Conservation (phyloP, 371 early-diverging fungal species). For the Mortierella sp. region DNA sequence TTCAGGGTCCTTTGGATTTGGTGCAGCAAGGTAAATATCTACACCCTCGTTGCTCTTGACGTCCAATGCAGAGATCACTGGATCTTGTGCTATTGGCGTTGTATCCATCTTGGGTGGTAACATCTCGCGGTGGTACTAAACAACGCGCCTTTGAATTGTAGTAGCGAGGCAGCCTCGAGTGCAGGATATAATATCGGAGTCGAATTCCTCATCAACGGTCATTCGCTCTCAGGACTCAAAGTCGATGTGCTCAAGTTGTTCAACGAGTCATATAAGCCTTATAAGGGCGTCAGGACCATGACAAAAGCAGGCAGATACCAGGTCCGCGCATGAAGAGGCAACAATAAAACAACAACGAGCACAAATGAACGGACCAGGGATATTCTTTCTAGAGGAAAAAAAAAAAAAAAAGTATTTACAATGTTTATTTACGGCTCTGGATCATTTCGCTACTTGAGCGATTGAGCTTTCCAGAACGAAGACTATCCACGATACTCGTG, state of each 20-base stretch:
- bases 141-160: too few species aligned
- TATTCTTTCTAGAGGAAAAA: too few species aligned
- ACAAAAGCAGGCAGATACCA: slow-evolving; percentile 82
- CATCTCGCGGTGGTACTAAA: too few species aligned
- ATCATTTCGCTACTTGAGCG: too few species aligned
- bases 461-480: too few species aligned
- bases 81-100: too few species aligned
- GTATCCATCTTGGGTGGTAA: too few species aligned
- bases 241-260: slow-evolving; percentile 80
- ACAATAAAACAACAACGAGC: not conserved
- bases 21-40: slow-evolving; percentile 20
- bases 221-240: slow-evolving; percentile 77
- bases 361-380: too few species aligned
- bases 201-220: slow-evolving; percentile 80
- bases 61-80: too few species aligned
- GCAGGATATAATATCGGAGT: slow-evolving; percentile 69
- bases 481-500: too few species aligned
- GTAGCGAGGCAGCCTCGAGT: slow-evolving; percentile 64
- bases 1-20: slow-evolving; percentile 68
- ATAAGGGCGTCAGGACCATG: slow-evolving; percentile 82
- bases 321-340: slow-evolving; percentile 57
- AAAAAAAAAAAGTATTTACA: too few species aligned
- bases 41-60: not conserved
- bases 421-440: too few species aligned
- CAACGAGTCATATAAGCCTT: slow-evolving; percentile 85